phyloP scores from a whole-genome alignment of 2,329 filamentous ascomycete genomes.

The Cladosporium sphaerospermum region DNA sequence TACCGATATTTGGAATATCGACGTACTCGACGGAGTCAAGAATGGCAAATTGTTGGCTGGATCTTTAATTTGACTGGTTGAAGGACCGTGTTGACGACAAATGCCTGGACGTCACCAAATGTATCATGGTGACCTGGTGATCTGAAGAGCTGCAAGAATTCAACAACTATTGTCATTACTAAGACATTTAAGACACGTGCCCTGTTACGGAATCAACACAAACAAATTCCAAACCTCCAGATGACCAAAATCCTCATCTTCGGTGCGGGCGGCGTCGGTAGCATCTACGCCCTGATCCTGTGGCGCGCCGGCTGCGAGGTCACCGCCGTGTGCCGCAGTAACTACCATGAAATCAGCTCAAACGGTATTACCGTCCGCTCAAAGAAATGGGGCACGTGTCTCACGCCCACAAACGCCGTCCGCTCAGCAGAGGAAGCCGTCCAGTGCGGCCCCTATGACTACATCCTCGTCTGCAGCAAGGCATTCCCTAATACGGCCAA shows the following conservation, averaged over 20 bases:
- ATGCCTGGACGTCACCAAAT: too few relatives aligned
- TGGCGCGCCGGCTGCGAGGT: slow-evolving; percentile 31
- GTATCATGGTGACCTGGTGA: too few relatives aligned
- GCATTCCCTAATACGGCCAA: slow-evolving; percentile 36
- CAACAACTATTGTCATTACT: too few relatives aligned
- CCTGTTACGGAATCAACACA: too few relatives aligned
- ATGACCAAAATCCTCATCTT: slow-evolving; percentile 31
- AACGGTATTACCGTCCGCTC: slow-evolving; percentile 38
- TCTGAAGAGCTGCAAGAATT: too few relatives aligned
- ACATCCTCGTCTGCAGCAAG: slow-evolving; percentile 43
- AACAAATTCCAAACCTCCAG: neutral
- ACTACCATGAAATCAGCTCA: slow-evolving; percentile 35
- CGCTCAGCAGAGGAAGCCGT: slow-evolving; percentile 31
- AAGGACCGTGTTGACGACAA: too few relatives aligned
- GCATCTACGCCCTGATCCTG: slow-evolving; percentile 37
- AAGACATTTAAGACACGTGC: too few relatives aligned
- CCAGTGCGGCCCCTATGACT: slow-evolving; percentile 37
- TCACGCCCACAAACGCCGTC: slow-evolving; percentile 30
- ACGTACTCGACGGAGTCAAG: too few relatives aligned
- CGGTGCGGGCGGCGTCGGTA: slow-evolving; percentile 37
- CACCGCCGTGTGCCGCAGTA: slow-evolving; percentile 39
- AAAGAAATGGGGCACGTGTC: slow-evolving; percentile 33
- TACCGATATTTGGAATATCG: too few relatives aligned
- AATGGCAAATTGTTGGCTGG: too few relatives aligned
- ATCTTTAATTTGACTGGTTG: too few relatives aligned